A percentile compares a stretch with the other conserved stretches of the same genome.
Evolutionary conservation across 2,329 filamentous ascomycete species (phyloP).

Genomic region (Fusarium tanahbumbuense): DNA sequence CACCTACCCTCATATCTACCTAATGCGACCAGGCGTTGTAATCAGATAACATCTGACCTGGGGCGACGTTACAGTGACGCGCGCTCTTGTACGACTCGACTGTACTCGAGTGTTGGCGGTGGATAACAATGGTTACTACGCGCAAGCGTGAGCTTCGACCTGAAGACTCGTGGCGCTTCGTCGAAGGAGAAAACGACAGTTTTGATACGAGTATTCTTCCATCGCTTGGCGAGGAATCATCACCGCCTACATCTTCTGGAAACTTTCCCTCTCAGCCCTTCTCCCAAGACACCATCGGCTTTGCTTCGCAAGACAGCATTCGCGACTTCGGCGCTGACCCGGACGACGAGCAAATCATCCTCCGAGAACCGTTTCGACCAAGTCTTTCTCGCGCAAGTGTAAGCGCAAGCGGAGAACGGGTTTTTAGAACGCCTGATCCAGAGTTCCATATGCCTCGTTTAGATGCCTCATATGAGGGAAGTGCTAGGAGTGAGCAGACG

Average conservation of each 20-base stretch:
- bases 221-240: constrained; percentile 55
- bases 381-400: constrained; percentile 58
- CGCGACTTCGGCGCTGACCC: constrained; percentile 64
- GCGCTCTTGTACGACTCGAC: constrained; percentile 18
- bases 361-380: constrained; percentile 66
- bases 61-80: constrained; percentile 11
- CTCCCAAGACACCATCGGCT: constrained; percentile 56
- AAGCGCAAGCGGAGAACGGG: constrained; percentile 33
- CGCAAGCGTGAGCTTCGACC: constrained; percentile 49
- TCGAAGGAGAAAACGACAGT: constrained; percentile 70
- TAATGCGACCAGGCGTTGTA: constrained; percentile 16
- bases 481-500: constrained; percentile 51
- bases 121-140: constrained; percentile 39
- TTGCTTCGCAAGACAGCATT: constrained; percentile 67
- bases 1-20: not conserved
- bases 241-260: constrained; percentile 52
- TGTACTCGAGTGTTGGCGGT: constrained; percentile 9
- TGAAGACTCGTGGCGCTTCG: constrained; percentile 70
- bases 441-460: constrained; percentile 66
- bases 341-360: constrained; percentile 66
- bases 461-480: constrained; percentile 54
- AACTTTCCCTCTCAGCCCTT: constrained; percentile 61
- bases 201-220: constrained; percentile 68
- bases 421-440: constrained; percentile 58
- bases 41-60: not conserved